These are phyloP conservation scores for Lenzites betulinus DNA, from an alignment of 768 basidiomycete species.

Conservation along the genomic window DNA sequence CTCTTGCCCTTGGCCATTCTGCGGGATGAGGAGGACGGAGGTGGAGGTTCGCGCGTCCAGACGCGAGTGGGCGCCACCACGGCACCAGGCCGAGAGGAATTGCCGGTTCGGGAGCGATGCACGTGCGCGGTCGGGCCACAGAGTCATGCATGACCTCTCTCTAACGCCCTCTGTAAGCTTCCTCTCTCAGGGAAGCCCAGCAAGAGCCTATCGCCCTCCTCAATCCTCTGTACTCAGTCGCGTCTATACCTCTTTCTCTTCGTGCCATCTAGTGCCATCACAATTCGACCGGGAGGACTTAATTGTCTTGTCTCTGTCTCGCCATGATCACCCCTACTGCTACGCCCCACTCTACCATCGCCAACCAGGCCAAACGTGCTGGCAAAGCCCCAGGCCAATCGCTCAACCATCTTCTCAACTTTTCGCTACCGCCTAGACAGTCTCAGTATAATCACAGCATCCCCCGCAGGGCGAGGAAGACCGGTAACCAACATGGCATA, in stretches of 20 bases:
- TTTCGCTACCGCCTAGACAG: constrained; percentile 88
- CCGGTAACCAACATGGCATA: constrained; percentile 59
- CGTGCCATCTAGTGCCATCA: background rate
- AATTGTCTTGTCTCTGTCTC: constrained; percentile 27
- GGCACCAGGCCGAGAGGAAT: background rate
- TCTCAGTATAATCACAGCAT: constrained; percentile 53
- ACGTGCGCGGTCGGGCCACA: constrained; percentile 28
- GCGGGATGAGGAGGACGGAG: background rate
- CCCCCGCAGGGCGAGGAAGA: constrained; percentile 77
- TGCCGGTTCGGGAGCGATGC: constrained; percentile 23
- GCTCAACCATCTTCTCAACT: constrained; percentile 89
- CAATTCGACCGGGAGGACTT: constrained; percentile 29
- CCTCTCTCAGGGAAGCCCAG: constrained; percentile 51
- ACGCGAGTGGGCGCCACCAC: constrained; percentile 3
- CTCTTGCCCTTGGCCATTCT: constrained; percentile 84
- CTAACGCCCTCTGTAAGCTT: constrained; percentile 32
- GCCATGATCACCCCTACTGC: constrained; percentile 22
- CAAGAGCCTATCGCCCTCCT: constrained; percentile 20
- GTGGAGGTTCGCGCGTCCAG: background rate
- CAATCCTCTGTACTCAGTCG: background rate
- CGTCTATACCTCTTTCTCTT: background rate
- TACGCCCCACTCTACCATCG: constrained; percentile 37
- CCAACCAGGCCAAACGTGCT: constrained; percentile 64
- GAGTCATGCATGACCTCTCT: constrained; percentile 30
- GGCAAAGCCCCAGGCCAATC: constrained; percentile 67